Conservation (phyloP, 805 yeast species). For the Pichia nanzhaoensis region DNA sequence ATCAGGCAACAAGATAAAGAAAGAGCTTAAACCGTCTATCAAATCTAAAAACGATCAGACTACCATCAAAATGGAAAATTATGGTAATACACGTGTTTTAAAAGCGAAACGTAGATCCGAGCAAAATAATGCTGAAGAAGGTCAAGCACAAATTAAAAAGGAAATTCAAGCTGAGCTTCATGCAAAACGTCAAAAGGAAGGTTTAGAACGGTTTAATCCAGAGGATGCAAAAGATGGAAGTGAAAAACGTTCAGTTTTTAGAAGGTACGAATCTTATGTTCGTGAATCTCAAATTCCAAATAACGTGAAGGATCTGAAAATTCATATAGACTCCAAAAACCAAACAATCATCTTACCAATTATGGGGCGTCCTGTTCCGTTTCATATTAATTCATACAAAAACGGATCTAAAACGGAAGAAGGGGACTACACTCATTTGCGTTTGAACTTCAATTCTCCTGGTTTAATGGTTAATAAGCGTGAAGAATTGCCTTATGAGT, state of each 20-base stretch:
- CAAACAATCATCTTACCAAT: constrained; percentile 90
- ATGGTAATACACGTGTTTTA: constrained; percentile 54
- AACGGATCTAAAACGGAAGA: constrained; percentile 94
- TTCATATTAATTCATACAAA: constrained; percentile 89
- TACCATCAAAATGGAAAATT: constrained; percentile 13
- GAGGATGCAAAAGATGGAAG: constrained; percentile 62
- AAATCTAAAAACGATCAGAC: constrained; percentile 6
- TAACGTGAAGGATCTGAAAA: constrained; percentile 72
- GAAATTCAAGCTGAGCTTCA: constrained; percentile 82
- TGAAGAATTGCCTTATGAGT: constrained; percentile 87
- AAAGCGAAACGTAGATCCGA: constrained; percentile 78
- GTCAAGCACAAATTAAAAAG: constrained; percentile 69
- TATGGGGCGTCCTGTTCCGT: constrained; percentile 95
- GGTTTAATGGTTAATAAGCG: constrained; percentile 53
- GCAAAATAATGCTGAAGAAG: constrained; percentile 66
- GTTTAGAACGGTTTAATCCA: constrained; percentile 72
- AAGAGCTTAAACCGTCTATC: not conserved
- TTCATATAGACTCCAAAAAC: constrained; percentile 79
- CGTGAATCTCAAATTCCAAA: constrained; percentile 89
- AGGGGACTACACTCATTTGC: constrained; percentile 86
- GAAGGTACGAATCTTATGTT: constrained; percentile 88
- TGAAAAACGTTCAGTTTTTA: constrained; percentile 68
- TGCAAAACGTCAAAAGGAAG: constrained; percentile 80
- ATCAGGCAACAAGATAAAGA: not conserved
- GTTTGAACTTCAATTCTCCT: constrained; percentile 90